Evolutionary conservation across 2,329 filamentous ascomycete species (phyloP).

Genomic region (Incumbomyces delicatus): DNA sequence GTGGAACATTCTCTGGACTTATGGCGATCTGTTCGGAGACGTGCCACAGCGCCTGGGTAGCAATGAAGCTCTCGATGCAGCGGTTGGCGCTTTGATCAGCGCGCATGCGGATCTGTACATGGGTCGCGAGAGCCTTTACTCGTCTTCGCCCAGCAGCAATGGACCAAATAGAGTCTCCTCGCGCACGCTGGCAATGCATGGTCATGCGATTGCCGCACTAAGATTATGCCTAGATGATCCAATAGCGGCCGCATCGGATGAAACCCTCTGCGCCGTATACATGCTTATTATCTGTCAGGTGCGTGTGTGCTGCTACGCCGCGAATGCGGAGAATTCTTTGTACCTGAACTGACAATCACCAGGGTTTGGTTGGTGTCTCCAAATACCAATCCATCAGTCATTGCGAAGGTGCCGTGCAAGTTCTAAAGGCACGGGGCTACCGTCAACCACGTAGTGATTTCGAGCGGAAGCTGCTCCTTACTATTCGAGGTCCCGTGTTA

Average conservation of each 20-base stretch:
- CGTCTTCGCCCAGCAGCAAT: too few relatives aligned
- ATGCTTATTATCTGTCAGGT: slow-evolving; percentile 25
- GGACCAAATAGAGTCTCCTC: slow-evolving; percentile 10
- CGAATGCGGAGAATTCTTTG: too few relatives aligned
- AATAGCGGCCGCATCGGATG: slow-evolving; percentile 23
- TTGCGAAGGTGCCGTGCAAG: slow-evolving; percentile 17
- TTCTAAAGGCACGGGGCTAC: slow-evolving; percentile 26
- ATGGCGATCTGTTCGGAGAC: slow-evolving; percentile 19
- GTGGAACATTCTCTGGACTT: slow-evolving; percentile 20
- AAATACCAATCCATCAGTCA: slow-evolving; percentile 3
- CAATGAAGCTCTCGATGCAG: slow-evolving; percentile 20
- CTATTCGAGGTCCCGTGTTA: slow-evolving; percentile 28
- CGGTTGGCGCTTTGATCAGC: slow-evolving; percentile 20
- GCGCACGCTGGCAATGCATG: slow-evolving; percentile 24
- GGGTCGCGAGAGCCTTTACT: not conserved
- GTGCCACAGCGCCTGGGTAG: slow-evolving; percentile 20
- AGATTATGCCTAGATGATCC: slow-evolving; percentile 25
- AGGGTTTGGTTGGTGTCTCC: slow-evolving; percentile 10
- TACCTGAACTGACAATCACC: slow-evolving; percentile 1
- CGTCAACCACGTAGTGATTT: slow-evolving; percentile 26
- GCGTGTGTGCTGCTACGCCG: too few relatives aligned
- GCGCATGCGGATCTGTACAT: slow-evolving; percentile 24
- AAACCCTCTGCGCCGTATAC: slow-evolving; percentile 31
- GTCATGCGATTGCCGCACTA: slow-evolving; percentile 23
- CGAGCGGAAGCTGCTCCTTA: slow-evolving; percentile 26